Conservation (phyloP, 176 grass and related monocot genomes). For the Phoenix dactylifera region DNA sequence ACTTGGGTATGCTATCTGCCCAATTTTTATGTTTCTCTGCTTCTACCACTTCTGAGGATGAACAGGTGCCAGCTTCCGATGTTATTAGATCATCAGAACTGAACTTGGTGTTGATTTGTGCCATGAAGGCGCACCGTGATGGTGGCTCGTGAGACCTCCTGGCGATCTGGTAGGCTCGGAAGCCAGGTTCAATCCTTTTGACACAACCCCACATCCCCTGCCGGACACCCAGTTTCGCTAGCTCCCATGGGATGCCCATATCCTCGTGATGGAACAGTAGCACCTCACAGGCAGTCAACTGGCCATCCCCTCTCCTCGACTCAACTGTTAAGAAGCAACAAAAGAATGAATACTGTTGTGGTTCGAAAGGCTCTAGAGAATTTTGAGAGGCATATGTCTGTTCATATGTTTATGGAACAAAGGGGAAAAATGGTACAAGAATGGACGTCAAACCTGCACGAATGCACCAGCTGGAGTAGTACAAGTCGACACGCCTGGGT, state of each 20-base stretch:
- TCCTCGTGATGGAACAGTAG: constrained; percentile 91
- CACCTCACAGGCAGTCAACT: constrained; percentile 81
- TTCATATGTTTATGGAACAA: not conserved
- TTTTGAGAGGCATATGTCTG: too few relatives aligned
- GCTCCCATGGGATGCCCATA: constrained; percentile 88
- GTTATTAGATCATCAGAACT: constrained; percentile 31
- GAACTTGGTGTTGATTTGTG: constrained; percentile 51
- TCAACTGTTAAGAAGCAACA: constrained; percentile 37
- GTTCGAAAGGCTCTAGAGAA: not conserved
- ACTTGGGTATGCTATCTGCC: constrained; percentile 50
- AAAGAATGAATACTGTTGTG: not conserved
- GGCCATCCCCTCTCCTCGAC: constrained; percentile 64
- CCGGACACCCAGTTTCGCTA: constrained; percentile 66
- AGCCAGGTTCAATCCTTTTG: constrained; percentile 67
- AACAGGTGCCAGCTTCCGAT: constrained; percentile 13
- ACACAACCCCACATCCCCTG: constrained; percentile 96
- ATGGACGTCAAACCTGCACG: constrained; percentile 49
- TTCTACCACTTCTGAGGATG: constrained; percentile 25
- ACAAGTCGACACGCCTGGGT: constrained; percentile 83
- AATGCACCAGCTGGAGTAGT: constrained; percentile 99
- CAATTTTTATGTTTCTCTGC: constrained; percentile 59
- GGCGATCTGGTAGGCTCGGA: constrained; percentile 60
- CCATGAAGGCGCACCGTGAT: constrained; percentile 51
- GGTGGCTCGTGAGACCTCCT: constrained; percentile 36
- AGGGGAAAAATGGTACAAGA: not conserved